A percentile compares a stretch with the other conserved stretches of the same genome.
Conservation (phyloP, 2,329 filamentous ascomycete genomes). For the Cladophialophora carrionii region DNA sequence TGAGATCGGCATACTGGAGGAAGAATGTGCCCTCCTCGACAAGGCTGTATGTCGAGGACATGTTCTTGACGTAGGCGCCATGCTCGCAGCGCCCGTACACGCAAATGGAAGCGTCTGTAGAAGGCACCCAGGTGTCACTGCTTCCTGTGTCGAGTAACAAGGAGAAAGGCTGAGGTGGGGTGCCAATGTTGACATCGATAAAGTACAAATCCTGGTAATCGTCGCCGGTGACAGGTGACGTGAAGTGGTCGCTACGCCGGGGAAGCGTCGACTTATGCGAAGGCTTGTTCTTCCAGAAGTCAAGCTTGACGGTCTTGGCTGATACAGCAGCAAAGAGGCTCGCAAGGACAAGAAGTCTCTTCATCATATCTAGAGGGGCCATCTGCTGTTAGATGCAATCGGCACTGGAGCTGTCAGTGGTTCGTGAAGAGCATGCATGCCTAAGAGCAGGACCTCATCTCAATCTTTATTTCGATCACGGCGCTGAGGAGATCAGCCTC, state of each 20-base stretch:
- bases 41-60: slow-evolving; percentile 75
- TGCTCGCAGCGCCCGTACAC: slow-evolving; percentile 14
- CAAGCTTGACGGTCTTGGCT: background rate
- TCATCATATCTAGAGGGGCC: background rate
- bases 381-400: background rate
- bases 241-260: background rate
- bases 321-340: slow-evolving; percentile 3
- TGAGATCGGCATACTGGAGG: slow-evolving; percentile 82
- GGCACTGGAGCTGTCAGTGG: background rate
- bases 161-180: slow-evolving; percentile 58
- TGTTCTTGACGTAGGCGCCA: slow-evolving; percentile 55
- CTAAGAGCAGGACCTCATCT: background rate
- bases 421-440: background rate
- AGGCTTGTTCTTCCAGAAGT: slow-evolving; percentile 3
- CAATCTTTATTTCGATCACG: background rate
- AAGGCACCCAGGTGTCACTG: slow-evolving; percentile 61
- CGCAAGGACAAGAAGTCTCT: background rate
- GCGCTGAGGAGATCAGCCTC: background rate
- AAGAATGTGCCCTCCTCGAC: slow-evolving; percentile 66
- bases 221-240: background rate
- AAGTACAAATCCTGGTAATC: background rate
- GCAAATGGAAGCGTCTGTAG: background rate
- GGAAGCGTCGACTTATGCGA: background rate
- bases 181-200: slow-evolving; percentile 56
- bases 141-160: slow-evolving; percentile 65